Conservation (phyloP, 345 rosid genomes). For the Eucalyptus pauciflora region DNA sequence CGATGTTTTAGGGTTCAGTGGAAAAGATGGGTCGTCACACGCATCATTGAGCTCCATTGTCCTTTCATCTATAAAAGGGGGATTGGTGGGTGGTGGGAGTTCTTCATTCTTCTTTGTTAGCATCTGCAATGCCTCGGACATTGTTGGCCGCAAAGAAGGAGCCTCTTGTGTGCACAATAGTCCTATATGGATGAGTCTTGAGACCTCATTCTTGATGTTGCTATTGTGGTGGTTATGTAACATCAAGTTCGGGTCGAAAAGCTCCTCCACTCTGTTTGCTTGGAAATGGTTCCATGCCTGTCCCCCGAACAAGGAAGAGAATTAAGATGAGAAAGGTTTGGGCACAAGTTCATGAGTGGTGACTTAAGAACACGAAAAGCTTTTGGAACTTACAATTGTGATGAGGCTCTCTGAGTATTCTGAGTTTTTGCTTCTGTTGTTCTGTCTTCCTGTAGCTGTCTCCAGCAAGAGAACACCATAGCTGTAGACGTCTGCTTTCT, state of each 20-base stretch:
- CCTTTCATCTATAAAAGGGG: constrained; percentile 78
- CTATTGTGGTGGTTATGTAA: constrained; percentile 23
- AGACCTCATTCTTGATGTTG: constrained; percentile 37
- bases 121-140: constrained; percentile 72
- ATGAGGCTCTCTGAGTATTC: constrained; percentile 80
- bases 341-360: background rate
- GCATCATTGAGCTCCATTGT: constrained; percentile 66
- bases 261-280: constrained; percentile 49
- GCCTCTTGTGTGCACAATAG: constrained; percentile 76
- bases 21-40: constrained; percentile 14
- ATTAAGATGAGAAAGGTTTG: background rate
- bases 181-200: constrained; percentile 65
- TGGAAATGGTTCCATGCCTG: constrained; percentile 82
- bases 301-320: background rate
- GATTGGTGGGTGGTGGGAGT: constrained; percentile 62
- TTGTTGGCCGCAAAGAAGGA: constrained; percentile 60
- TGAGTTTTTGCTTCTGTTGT: constrained; percentile 53
- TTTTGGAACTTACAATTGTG: constrained; percentile 40
- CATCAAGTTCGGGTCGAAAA: constrained; percentile 57
- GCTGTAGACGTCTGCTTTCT: constrained; percentile 85
- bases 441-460: constrained; percentile 71
- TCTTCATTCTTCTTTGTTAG: constrained; percentile 50
- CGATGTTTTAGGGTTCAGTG: constrained; percentile 24
- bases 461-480: constrained; percentile 82
- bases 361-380: background rate